Evolutionary conservation across 345 rosid species (phyloP).

Genomic region (Gossypium longicalyx): DNA sequence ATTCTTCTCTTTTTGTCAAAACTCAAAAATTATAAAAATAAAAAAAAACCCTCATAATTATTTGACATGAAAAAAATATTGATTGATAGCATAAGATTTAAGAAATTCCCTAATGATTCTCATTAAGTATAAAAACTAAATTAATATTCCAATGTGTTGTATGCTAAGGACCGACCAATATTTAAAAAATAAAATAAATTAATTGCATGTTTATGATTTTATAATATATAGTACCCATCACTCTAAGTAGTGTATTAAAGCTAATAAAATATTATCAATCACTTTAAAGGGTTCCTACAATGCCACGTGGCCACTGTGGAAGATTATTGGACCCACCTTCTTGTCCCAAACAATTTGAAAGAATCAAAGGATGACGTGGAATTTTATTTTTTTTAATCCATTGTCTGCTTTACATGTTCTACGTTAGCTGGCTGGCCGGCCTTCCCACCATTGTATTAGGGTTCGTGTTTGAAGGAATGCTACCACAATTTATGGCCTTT

Average conservation of each 20-base stretch:
- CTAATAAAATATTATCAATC: too few relatives aligned
- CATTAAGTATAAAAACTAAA: neutral
- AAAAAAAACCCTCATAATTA: neutral
- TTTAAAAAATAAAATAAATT: neutral
- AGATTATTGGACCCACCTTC: neutral
- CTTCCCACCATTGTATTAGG: neutral
- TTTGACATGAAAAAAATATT: neutral
- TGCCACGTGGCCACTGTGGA: neutral
- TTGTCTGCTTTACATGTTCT: neutral
- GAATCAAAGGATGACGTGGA: too few relatives aligned
- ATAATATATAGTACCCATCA: too few relatives aligned
- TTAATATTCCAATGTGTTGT: neutral
- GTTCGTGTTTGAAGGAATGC: constrained; percentile 1
- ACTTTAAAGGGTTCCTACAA: too few relatives aligned
- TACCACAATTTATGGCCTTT: neutral
- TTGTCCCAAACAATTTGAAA: neutral
- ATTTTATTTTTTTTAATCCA: neutral
- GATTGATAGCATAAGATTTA: neutral
- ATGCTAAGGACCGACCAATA: neutral
- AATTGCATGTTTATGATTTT: neutral
- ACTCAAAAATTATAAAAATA: neutral
- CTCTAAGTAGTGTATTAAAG: too few relatives aligned
- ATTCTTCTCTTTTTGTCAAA: neutral
- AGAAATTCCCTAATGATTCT: neutral
- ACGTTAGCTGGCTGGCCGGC: constrained; percentile 7